These are phyloP conservation scores for Fusarium sp. DNA, from an alignment of 2,329 filamentous ascomycete species.

Conservation along the genomic window DNA sequence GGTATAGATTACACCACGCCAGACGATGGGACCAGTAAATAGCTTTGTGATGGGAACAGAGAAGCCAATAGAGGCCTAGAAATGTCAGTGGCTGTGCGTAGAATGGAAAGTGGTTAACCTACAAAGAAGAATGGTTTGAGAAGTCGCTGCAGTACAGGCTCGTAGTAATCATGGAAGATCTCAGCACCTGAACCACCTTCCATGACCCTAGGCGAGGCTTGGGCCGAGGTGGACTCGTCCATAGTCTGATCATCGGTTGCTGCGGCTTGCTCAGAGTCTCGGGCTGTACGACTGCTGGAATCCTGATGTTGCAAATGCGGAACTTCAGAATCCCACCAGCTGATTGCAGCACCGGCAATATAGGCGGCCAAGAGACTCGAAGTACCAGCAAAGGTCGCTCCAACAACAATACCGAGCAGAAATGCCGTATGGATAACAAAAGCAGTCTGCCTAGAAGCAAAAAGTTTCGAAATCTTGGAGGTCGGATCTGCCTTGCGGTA, in stretches of 20 bases:
- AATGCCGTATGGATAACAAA: slow-evolving; percentile 62
- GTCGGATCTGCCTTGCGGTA: slow-evolving; percentile 42
- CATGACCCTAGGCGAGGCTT: background rate
- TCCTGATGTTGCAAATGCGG: slow-evolving; percentile 30
- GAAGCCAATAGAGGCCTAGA: slow-evolving; percentile 74
- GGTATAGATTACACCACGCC: slow-evolving; percentile 79
- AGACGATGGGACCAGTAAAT: slow-evolving; percentile 73
- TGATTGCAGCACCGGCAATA: slow-evolving; percentile 68
- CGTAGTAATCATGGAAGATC: slow-evolving; percentile 49
- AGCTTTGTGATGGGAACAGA: slow-evolving; percentile 79
- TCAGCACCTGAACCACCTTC: slow-evolving; percentile 18
- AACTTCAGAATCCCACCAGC: slow-evolving; percentile 67
- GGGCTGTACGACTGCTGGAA: background rate
- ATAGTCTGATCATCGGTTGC: background rate
- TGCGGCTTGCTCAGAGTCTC: background rate
- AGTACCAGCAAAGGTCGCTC: slow-evolving; percentile 69
- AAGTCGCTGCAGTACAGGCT: slow-evolving; percentile 58
- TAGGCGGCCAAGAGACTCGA: slow-evolving; percentile 74
- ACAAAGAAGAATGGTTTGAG: slow-evolving; percentile 81
- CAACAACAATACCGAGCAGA: slow-evolving; percentile 62
- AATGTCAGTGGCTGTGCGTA: fast-evolving
- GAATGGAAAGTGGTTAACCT: slow-evolving; percentile 36
- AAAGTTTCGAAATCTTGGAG: slow-evolving; percentile 40
- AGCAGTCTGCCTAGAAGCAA: slow-evolving; percentile 51
- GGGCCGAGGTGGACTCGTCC: background rate